Evolutionary conservation across 228 moss, liverwort and hornwort genomes (phyloP).

Genomic region (Sphagnum magellanicum): DNA sequence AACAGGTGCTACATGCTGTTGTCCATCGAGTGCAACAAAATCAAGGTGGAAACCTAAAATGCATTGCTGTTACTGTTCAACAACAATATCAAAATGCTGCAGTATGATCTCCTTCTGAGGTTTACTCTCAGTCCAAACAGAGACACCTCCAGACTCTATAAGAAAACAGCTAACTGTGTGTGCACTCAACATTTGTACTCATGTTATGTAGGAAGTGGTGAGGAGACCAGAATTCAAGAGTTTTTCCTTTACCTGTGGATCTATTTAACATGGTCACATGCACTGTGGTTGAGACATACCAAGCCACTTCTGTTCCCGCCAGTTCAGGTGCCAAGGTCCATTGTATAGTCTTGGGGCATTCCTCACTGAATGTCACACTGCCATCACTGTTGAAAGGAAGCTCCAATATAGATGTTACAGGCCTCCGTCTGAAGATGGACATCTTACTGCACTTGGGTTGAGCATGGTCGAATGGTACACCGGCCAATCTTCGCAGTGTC

Average conservation of each 20-base stretch:
- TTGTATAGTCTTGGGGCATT: background rate
- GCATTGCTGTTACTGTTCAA: no score
- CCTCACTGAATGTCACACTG: conserved; percentile 3
- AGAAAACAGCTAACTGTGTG: no score
- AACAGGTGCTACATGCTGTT: no score
- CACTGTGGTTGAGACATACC: background rate
- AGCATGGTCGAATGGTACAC: conserved; percentile 3
- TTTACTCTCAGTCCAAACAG: no score
- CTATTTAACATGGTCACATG: background rate
- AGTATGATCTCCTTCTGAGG: no score
- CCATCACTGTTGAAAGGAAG: conserved; percentile 5
- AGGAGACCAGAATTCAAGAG: background rate
- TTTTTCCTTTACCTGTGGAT: background rate
- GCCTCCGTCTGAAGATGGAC: background rate
- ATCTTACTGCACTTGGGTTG: background rate
- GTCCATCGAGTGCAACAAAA: no score
- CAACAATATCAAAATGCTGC: no score
- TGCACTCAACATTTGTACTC: no score
- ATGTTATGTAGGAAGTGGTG: no score
- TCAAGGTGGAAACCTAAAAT: no score
- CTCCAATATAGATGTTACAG: no score
- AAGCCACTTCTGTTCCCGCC: background rate
- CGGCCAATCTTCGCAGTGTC: background rate
- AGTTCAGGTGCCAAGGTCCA: conserved; percentile 3
- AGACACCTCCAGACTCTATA: no score